Conservation (phyloP, 306 rosid species). For the Alnus glutinosa region DNA sequence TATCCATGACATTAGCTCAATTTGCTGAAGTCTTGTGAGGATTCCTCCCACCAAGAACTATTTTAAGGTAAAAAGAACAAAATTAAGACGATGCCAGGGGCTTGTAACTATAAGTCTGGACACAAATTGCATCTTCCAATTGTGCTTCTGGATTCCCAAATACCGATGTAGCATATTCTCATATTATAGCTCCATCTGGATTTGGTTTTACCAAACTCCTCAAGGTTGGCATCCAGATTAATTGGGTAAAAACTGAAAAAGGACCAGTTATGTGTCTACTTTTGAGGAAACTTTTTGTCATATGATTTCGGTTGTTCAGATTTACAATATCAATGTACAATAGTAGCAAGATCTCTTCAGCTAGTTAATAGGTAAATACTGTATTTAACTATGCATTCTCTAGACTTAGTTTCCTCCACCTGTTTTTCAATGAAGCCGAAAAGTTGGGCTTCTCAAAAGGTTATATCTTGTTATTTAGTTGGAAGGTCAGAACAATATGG, state of each 20-base stretch:
- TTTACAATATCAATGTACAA: neutral
- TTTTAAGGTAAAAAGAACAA: conserved; percentile 4
- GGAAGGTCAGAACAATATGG: neutral
- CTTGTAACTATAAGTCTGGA: neutral
- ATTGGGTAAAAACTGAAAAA: neutral
- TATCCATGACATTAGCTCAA: conserved; percentile 10
- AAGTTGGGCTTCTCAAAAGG: neutral
- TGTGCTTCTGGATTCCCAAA: neutral
- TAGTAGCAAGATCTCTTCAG: neutral
- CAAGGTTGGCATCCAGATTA: neutral
- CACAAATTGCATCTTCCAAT: neutral
- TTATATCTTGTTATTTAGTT: conserved; percentile 8
- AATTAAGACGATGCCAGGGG: neutral
- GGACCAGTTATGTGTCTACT: neutral
- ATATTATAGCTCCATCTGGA: neutral
- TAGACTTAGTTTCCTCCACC: neutral
- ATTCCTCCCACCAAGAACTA: conserved; percentile 11
- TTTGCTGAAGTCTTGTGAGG: conserved; percentile 2
- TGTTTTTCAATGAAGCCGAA: neutral
- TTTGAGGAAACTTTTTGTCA: neutral
- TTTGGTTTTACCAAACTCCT: neutral
- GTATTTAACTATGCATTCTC: neutral
- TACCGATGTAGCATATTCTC: neutral
- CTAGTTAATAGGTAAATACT: neutral
- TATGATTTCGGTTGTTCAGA: neutral